A percentile compares a stretch with the other conserved stretches of the same genome.
These are phyloP conservation scores for Tolypocladium sp. DNA, from an alignment of 2,329 filamentous ascomycete genomes.

Conservation along the genomic window DNA sequence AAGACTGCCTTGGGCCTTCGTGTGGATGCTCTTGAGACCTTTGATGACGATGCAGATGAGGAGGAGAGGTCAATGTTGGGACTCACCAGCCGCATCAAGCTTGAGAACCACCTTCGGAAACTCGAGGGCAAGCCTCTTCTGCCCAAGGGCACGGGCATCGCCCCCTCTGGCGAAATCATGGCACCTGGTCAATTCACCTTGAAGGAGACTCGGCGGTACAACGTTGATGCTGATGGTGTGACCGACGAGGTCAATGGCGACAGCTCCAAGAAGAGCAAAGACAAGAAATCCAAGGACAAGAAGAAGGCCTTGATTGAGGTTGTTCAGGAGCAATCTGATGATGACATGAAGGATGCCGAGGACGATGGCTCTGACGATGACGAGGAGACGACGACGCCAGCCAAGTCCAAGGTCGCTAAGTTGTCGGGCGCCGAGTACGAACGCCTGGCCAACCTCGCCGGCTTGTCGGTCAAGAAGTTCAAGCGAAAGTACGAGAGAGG, in stretches of 20 bases:
- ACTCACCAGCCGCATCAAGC: conserved; percentile 58
- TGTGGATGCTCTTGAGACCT: conserved; percentile 62
- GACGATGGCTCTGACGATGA: conserved; percentile 27
- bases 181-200: conserved; percentile 76
- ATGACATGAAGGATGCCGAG: conserved; percentile 35
- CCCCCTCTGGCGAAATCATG: conserved; percentile 57
- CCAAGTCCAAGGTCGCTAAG: conserved; percentile 27
- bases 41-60: conserved; percentile 66
- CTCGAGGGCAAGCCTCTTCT: conserved; percentile 88
- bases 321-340: conserved; percentile 30
- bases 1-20: conserved; percentile 90
- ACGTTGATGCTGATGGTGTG: conserved; percentile 83
- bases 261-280: conserved; percentile 22
- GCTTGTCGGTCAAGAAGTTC: conserved; percentile 67
- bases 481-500: conserved; percentile 70
- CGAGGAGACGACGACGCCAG: conserved; percentile 21
- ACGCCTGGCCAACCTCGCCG: conserved; percentile 54
- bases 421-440: conserved; percentile 48
- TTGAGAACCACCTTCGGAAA: conserved; percentile 66
- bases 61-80: conserved; percentile 82
- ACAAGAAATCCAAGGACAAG: conserved; percentile 34
- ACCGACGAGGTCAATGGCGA: conserved; percentile 43
- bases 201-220: conserved; percentile 91
- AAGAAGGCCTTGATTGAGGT: conserved; percentile 33
- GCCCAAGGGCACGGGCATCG: conserved; percentile 65